Evolutionary conservation across 371 early-diverging fungal species (phyloP), one percentile per base, ranked within the genome.

Genomic region (Capniomyces stellatus): DNA sequence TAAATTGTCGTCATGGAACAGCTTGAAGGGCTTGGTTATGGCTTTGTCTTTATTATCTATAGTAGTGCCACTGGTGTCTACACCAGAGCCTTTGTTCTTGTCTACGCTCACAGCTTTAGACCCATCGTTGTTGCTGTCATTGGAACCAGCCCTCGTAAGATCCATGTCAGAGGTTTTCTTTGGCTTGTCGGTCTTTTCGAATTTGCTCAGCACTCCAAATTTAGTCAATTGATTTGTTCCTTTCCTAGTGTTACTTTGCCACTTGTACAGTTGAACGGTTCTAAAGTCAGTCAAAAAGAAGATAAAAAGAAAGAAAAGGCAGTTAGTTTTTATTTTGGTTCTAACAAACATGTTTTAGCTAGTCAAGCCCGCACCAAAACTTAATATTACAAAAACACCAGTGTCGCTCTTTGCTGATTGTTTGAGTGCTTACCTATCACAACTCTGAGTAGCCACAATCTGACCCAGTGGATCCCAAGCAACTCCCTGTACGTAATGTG

Each of bases 401-500:
- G n/a, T n/a, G n/a, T n/a, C n/a, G n/a, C n/a, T n/a, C n/a, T n/a
- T n/a, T n/a, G n/a, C n/a, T n/a, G n/a, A n/a, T n/a, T n/a, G n/a
- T n/a, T n/a, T n/a, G 22, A 46, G n/a, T 12, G 15, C 8, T n/a
- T 54, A 83, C 76, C 95, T 71, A 60, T 95, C 96, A 61, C 87
- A 84, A 64, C 91, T 85, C 67, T 93, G 95, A 2, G 94, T 86
- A 1, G 84, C 89, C 3, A 94, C 63, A 59, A 73, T 91, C 62
- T 83, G 70, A 13, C 81, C 82, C n/a, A 85, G 63, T 1, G 97
- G 94, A 66, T 94, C 95, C 94, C 93, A 96, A 4, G 85, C 76
- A 1, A 94, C 89, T 28, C 97, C 97, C 70, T 94, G 93, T 10
- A 96, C 92, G 63, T 87, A 91, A 58, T 93, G 91, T 22, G 73